phyloP scores from a whole-genome alignment of 2,329 filamentous ascomycete species.

The Aspergillus intermedius region DNA sequence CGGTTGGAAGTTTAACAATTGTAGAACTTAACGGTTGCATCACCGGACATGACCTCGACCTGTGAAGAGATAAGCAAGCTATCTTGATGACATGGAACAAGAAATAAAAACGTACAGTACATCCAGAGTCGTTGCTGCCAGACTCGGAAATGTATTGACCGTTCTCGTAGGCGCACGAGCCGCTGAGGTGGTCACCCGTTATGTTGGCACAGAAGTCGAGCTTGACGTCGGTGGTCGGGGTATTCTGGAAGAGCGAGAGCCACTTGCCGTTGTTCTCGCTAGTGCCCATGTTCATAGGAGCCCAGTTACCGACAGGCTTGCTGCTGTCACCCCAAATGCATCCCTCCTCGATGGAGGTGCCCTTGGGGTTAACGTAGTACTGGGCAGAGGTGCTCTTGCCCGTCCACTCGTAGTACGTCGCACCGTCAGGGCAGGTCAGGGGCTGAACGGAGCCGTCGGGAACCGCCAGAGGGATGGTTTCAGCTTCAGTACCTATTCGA shows the following conservation, averaged over 20 bases:
- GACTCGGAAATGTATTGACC: conserved; percentile 54
- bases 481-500: conserved; percentile 62
- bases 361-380: conserved; percentile 91
- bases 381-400: conserved; percentile 74
- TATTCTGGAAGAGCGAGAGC: conserved; percentile 79
- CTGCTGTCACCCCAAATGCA: conserved; percentile 69
- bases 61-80: conserved; percentile 19
- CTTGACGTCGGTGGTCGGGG: conserved; percentile 61
- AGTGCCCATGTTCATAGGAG: conserved; percentile 78
- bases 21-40: conserved; percentile 44
- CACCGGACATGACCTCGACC: conserved; percentile 46
- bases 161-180: conserved; percentile 59
- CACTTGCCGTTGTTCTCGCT: conserved; percentile 68
- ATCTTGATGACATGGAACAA: conserved; percentile 2
- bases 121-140: conserved; percentile 54
- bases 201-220: conserved; percentile 79
- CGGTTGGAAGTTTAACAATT: background rate
- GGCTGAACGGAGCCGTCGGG: conserved; percentile 52
- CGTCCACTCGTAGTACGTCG: conserved; percentile 71
- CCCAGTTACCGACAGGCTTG: conserved; percentile 67
- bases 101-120: conserved; percentile 62
- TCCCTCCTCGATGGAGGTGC: conserved; percentile 57
- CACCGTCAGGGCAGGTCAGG: conserved; percentile 69
- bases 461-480: conserved; percentile 70
- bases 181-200: conserved; percentile 54